Base-by-base conservation (phyloP, 495 filamentous ascomycete species). In the Pseudomonodictys pantanalensis region DNA sequence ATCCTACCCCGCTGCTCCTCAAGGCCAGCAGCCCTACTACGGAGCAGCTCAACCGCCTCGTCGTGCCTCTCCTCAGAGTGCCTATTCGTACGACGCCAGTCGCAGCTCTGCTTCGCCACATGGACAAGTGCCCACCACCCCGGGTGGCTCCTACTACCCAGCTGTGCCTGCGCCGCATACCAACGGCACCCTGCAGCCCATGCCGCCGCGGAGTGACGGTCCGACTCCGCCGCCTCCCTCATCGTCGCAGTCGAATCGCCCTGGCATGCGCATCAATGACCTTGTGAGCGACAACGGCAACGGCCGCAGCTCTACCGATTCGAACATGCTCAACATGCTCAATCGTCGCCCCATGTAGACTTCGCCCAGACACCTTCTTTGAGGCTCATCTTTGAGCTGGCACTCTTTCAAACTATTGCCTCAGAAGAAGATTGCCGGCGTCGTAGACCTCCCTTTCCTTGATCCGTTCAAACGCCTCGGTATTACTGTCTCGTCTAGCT, bases 61-160 rank as follows among this genome's bases (percentile, higher is more conserved):
- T 55, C 68, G 66, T 32, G 43, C 58, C 1, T 71, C 70, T 15
- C 70, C 71, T 11, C 70, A 67, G 53, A 67, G 60, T 48, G 58
- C 62, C 18, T 72, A 71, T 51, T 57, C 64, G 32, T 72, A 71
- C 56, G 71, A 71, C 41, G 38, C 59, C 11, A 63, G 60, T 18
- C 72, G 67, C 45, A 54, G 69, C 20, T 71, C 69, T 23, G 69
- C 69, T n/a, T 73, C 71, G 22, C 72, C 72, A 24, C 69, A 70
- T 42, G 62, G 57, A 24, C 70, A 69, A 43, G 68, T 46, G 35
- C 58, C 69, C 12, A 56, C 59, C 45, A 68, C 68, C 7, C 68
- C 69, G 10, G 59, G 59, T 15, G 35, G 53, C 20, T 28, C 58
- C 39, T 54, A 53, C 2, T 64, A 59, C 32, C 56, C 54, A 23